Evolutionary conservation across 805 yeast genomes (phyloP).

Genomic region (Wickerhamomyces alni): DNA sequence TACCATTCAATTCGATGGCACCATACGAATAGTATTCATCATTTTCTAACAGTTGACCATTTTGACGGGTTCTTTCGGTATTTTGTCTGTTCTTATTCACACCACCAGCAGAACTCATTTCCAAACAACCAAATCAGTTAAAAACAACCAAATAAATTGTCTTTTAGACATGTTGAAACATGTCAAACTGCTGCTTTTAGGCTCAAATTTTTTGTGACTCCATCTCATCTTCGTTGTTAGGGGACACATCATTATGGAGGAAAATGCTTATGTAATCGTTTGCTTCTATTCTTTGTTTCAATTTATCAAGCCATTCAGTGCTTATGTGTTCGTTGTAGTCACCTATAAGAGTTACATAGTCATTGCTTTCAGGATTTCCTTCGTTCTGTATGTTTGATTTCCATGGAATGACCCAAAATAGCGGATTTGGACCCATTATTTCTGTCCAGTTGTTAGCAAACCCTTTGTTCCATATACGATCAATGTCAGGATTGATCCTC

Average conservation of each 20-base stretch:
- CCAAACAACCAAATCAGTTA: no score
- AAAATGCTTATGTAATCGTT: conserved; percentile 20
- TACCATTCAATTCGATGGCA: no score
- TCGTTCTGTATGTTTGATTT: conserved; percentile 9
- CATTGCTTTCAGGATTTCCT: conserved; percentile 2
- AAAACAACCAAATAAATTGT: no score
- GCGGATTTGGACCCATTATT: conserved; percentile 22
- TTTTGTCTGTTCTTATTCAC: no score
- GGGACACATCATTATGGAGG: neutral
- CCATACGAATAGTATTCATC: no score
- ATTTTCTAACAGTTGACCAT: no score
- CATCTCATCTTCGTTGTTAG: neutral
- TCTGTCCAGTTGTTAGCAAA: conserved; percentile 22
- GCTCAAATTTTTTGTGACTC: neutral
- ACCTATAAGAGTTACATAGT: conserved; percentile 17
- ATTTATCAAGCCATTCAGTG: conserved; percentile 15
- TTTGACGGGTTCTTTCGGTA: no score
- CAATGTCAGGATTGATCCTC: conserved; percentile 12
- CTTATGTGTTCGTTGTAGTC: conserved; percentile 24
- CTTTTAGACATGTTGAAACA: neutral
- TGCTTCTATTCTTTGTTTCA: conserved; percentile 19
- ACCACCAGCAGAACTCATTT: no score
- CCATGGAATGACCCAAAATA: conserved; percentile 27
- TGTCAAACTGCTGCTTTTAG: no score
- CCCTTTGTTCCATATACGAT: conserved; percentile 17